A percentile compares a stretch with the other conserved stretches of the same genome.
These are phyloP conservation scores for Aureobasidium sp. DNA, from an alignment of 2,329 filamentous ascomycete species.

Conservation along the genomic window DNA sequence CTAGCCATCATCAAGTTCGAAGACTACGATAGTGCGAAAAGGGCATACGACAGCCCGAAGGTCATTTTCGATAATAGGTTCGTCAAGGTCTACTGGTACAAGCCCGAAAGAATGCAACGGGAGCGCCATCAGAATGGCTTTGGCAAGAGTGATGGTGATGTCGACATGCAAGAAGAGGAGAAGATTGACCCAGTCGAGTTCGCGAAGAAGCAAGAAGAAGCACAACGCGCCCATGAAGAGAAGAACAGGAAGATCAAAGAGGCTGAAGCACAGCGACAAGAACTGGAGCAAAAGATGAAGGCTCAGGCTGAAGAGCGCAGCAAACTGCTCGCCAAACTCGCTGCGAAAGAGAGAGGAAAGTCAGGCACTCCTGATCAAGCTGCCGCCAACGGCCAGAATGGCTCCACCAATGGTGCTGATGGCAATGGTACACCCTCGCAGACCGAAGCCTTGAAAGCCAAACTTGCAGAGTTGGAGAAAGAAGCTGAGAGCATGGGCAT, in stretches of 20 bases:
- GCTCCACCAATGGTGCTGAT: slow-evolving; percentile 19
- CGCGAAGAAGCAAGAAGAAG: slow-evolving; percentile 60
- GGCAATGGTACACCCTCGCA: slow-evolving; percentile 37
- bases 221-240: slow-evolving; percentile 62
- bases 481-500: slow-evolving; percentile 65
- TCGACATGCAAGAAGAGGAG: slow-evolving; percentile 36
- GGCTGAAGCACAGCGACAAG: slow-evolving; percentile 54
- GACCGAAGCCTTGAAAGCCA: slow-evolving; percentile 61
- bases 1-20: slow-evolving; percentile 65
- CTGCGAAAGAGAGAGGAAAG: slow-evolving; percentile 28
- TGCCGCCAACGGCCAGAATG: slow-evolving; percentile 24
- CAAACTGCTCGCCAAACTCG: slow-evolving; percentile 54
- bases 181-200: slow-evolving; percentile 66
- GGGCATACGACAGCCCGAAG: slow-evolving; percentile 69
- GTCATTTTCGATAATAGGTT: slow-evolving; percentile 80
- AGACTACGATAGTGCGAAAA: slow-evolving; percentile 58
- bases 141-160: slow-evolving; percentile 18
- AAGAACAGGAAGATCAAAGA: slow-evolving; percentile 57
- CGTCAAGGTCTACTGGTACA: slow-evolving; percentile 76
- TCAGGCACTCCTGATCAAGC: slow-evolving; percentile 23
- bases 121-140: slow-evolving; percentile 15
- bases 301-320: slow-evolving; percentile 60
- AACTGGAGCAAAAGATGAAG: slow-evolving; percentile 58
- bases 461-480: slow-evolving; percentile 64
- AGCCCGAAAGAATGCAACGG: slow-evolving; percentile 32